phyloP scores from a whole-genome alignment of 305 asterid species.

The Solanum hybrid region DNA sequence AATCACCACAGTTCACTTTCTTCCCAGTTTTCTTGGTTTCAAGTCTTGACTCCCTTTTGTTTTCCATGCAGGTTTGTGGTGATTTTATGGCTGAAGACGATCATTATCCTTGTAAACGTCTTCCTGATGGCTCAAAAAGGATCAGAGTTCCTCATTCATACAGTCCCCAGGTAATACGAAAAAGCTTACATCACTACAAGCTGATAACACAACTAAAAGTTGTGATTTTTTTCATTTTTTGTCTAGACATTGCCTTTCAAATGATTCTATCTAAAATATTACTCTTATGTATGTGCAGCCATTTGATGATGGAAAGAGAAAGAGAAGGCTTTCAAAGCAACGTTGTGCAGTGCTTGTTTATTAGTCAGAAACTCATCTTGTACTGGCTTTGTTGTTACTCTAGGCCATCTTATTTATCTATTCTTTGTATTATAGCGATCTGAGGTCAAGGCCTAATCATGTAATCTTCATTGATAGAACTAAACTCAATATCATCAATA shows the following conservation, averaged over 20 bases:
- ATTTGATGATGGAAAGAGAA: slow-evolving; percentile 34
- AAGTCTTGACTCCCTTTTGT: neutral
- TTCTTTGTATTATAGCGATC: neutral
- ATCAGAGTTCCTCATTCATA: slow-evolving; percentile 45
- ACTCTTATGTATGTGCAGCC: slow-evolving; percentile 30
- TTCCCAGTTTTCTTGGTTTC: neutral
- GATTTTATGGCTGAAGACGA: slow-evolving; percentile 25
- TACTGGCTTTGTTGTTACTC: neutral
- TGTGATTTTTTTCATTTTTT: neutral
- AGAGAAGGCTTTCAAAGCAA: slow-evolving; percentile 33
- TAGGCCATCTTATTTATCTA: neutral
- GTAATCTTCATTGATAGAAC: neutral
- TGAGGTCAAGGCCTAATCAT: neutral
- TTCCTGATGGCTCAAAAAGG: slow-evolving; percentile 94
- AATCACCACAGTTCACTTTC: neutral
- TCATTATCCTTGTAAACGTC: slow-evolving; percentile 47
- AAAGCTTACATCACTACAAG: neutral
- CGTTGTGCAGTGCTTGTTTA: slow-evolving; percentile 39
- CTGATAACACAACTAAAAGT: neutral
- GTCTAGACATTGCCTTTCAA: neutral
- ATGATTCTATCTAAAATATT: neutral
- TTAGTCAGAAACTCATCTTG: neutral
- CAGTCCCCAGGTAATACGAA: slow-evolving; percentile 51
- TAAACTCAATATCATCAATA: neutral
- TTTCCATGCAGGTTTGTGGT: slow-evolving; percentile 32